phyloP scores from a whole-genome alignment of 495 filamentous ascomycete genomes.

The Umbilicaria muhlenbergii region DNA sequence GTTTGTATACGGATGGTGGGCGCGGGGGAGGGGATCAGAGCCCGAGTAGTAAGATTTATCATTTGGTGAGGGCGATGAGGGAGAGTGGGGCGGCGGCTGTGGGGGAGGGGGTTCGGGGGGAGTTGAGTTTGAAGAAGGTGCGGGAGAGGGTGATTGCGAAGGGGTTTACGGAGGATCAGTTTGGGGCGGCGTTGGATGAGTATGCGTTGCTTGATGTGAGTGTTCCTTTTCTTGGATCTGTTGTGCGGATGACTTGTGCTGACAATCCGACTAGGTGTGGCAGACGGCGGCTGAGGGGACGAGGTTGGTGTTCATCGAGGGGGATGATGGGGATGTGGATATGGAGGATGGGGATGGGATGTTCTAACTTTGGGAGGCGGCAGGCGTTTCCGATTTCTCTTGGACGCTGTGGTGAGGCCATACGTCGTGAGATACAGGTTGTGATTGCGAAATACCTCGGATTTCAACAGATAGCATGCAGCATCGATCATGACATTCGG shows the following conservation, averaged over 20 bases:
- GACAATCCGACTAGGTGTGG: constrained; percentile 53
- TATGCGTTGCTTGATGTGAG: constrained; percentile 80
- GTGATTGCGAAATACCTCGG: too few species aligned
- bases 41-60: constrained; percentile 80
- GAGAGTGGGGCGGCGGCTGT: constrained; percentile 68
- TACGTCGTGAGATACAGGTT: too few species aligned
- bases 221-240: constrained; percentile 9
- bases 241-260: constrained; percentile 10
- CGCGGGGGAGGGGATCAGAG: constrained; percentile 51
- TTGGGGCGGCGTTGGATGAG: constrained; percentile 71
- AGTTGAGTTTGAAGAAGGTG: constrained; percentile 74
- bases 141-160: constrained; percentile 83
- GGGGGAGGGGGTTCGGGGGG: constrained; percentile 53
- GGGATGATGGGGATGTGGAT: constrained; percentile 35
- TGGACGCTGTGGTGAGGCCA: too few species aligned
- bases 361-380: too few species aligned
- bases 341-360: constrained; percentile 25
- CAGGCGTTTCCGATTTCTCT: too few species aligned
- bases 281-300: constrained; percentile 81
- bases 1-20: constrained; percentile 51
- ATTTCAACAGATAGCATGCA: too few species aligned
- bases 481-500: too few species aligned
- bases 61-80: constrained; percentile 69
- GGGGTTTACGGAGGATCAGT: constrained; percentile 91
- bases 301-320: constrained; percentile 66